Evolutionary conservation across 2,329 filamentous ascomycete species (phyloP).

Genomic region (Rutstroemia sp.): DNA sequence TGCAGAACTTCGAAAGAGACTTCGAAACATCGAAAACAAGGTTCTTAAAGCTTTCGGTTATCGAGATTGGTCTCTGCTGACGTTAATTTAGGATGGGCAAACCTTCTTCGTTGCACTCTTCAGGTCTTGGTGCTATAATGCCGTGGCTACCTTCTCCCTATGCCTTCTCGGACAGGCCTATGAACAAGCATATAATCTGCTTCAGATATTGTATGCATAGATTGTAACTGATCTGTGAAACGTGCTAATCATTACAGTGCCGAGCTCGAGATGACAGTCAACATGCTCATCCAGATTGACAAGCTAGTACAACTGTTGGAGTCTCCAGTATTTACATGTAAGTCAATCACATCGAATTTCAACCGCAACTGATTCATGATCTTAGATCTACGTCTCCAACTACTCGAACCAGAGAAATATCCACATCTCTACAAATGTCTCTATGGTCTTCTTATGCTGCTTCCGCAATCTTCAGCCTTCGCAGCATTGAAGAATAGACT

Average conservation of each 20-base stretch:
- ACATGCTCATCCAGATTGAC: constrained; percentile 97
- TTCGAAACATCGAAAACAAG: constrained; percentile 84
- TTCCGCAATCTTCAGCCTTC: constrained; percentile 97
- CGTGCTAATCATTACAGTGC: constrained; percentile 49
- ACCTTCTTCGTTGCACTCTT: constrained; percentile 92
- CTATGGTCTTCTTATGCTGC: constrained; percentile 92
- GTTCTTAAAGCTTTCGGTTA: constrained; percentile 34
- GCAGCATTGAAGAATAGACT: constrained; percentile 92
- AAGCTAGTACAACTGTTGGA: constrained; percentile 95
- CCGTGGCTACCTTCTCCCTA: constrained; percentile 92
- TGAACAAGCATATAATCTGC: constrained; percentile 91
- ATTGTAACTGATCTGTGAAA: neutral
- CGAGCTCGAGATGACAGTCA: constrained; percentile 97
- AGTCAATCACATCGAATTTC: constrained; percentile 28
- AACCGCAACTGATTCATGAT: constrained; percentile 6
- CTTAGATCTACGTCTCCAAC: constrained; percentile 81
- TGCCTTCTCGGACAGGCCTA: constrained; percentile 95
- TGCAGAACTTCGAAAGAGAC: constrained; percentile 78
- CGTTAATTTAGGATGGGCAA: constrained; percentile 66
- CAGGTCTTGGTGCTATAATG: constrained; percentile 96
- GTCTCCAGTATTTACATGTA: constrained; percentile 95
- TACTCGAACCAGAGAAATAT: constrained; percentile 90
- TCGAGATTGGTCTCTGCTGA: constrained; percentile 10
- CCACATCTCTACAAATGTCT: constrained; percentile 96
- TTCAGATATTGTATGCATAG: constrained; percentile 74